Evolutionary conservation across 192 early-diverging fungal species (phyloP), one percentile per base, ranked within the genome.

Genomic region (Coemansia aciculifera): DNA sequence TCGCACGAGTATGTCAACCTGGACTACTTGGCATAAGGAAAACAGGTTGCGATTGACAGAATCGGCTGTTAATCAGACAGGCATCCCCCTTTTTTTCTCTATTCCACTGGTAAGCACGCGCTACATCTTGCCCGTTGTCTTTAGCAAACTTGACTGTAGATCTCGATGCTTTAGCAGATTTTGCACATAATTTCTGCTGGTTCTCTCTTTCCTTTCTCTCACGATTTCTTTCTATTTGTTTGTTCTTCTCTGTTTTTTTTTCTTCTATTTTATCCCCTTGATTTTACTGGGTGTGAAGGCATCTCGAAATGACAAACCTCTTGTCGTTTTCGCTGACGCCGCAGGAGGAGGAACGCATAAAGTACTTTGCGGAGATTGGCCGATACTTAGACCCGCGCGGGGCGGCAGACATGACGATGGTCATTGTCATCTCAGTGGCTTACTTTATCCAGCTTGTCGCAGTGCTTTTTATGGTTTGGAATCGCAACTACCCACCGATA

Each of bases 401-500:
- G 13, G 49, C 15, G 5, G 69, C 32, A 0, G 78, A 81, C 36
- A 7, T 54, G 0, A 37, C 60, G 0, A 66, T 75, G 67, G 36
- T 81, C 0, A 62, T 70, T 5, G 29, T 57, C 29, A 29, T 57
- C 15, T 34, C 54, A 8, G 23, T 23, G 54, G 54, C 27, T 0
- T 82, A 81, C 51, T 51, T 71, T 39, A 2, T 80, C 17, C 60
- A 84, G 63, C 40, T 80, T 34, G 1, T 68, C 7, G 68, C 75
- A 0, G 46, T 72, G 12, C 23, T 24, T 0, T 85, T 72, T 40
- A 62, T 81, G n/a, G 15, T 85, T 2, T 72, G 61, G 62, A 80
- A 85, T 52, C 75, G 78, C 61, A 75, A 69, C 63, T 85, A 80
- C 68, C 67, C 78, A 57, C 83, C 83, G 39, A 67, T 85, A 31